Conservation (phyloP, 768 basidiomycete genomes). For the Scleroderma bovista region DNA sequence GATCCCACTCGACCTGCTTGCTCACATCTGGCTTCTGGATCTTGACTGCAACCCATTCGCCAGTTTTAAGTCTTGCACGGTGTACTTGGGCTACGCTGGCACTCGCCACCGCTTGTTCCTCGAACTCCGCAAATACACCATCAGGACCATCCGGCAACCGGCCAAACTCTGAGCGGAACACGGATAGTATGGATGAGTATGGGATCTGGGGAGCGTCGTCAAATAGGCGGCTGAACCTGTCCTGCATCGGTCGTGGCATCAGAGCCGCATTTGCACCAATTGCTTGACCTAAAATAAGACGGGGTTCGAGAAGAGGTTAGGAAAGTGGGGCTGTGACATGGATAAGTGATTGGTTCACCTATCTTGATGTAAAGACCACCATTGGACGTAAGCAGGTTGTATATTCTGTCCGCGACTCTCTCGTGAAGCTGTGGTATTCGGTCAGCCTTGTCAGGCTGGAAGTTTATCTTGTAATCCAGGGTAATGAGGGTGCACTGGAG, state of each 20-base stretch:
- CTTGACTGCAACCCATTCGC: conserved; percentile 85
- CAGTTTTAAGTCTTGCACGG: conserved; percentile 51
- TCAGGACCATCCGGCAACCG: conserved; percentile 57
- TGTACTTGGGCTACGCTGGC: conserved; percentile 95
- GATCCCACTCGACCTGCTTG: conserved; percentile 83
- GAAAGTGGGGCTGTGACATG: background rate
- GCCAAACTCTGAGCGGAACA: conserved; percentile 68
- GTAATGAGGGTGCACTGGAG: conserved; percentile 63
- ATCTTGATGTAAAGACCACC: conserved; percentile 86
- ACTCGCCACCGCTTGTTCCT: conserved; percentile 71
- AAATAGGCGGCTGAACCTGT: conserved; percentile 77
- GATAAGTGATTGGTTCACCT: conserved; percentile 34
- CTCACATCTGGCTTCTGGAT: conserved; percentile 85
- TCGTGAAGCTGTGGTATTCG: conserved; percentile 78
- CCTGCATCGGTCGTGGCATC: conserved; percentile 77
- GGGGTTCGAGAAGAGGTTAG: background rate
- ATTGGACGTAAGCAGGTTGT: conserved; percentile 72
- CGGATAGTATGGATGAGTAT: conserved; percentile 58
- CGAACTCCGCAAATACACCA: conserved; percentile 76
- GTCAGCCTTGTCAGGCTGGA: conserved; percentile 64
- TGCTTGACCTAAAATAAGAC: conserved; percentile 47
- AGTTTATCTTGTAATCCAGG: conserved; percentile 85
- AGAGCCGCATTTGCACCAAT: conserved; percentile 83
- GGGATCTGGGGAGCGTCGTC: conserved; percentile 87
- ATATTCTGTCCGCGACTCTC: conserved; percentile 75